Percentiles rank a stretch among this genome's conserved stretches.
Conservation (phyloP, 2,329 filamentous ascomycete species). For the Pseudogymnoascus verrucosus region DNA sequence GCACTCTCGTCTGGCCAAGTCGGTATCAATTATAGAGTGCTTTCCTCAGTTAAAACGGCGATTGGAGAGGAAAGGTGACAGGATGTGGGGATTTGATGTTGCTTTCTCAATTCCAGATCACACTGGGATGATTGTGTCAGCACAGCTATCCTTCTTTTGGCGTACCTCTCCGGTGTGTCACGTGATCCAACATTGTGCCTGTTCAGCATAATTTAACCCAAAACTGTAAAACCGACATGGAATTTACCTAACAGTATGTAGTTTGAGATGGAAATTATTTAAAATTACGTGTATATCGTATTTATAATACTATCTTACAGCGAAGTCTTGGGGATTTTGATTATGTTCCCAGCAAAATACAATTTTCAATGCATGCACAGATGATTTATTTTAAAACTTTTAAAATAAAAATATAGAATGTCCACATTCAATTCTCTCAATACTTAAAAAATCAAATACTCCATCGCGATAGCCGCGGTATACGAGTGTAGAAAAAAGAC, state of each 20-base stretch:
- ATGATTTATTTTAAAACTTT: background rate
- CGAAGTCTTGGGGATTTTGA: background rate
- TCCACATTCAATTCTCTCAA: conserved; percentile 3
- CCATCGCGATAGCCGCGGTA: conserved; percentile 3
- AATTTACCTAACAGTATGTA: background rate
- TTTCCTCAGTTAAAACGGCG: background rate
- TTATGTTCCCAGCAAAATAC: background rate
- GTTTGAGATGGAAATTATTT: background rate
- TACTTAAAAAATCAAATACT: background rate
- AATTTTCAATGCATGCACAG: background rate
- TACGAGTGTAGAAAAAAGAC: conserved; percentile 7
- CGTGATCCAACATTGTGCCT: background rate
- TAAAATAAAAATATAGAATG: conserved; percentile 2
- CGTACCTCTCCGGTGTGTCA: background rate
- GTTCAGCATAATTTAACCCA: background rate
- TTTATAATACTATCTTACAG: background rate
- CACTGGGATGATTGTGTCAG: background rate
- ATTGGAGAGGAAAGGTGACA: too few species aligned
- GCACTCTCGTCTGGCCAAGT: background rate
- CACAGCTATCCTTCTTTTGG: background rate
- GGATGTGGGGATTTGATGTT: background rate
- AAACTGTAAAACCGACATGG: background rate
- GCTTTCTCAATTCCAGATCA: background rate
- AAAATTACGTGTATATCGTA: background rate
- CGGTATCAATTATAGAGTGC: background rate